Conservation (phyloP, 1,139 yeast species). For the Taphrina communis region DNA sequence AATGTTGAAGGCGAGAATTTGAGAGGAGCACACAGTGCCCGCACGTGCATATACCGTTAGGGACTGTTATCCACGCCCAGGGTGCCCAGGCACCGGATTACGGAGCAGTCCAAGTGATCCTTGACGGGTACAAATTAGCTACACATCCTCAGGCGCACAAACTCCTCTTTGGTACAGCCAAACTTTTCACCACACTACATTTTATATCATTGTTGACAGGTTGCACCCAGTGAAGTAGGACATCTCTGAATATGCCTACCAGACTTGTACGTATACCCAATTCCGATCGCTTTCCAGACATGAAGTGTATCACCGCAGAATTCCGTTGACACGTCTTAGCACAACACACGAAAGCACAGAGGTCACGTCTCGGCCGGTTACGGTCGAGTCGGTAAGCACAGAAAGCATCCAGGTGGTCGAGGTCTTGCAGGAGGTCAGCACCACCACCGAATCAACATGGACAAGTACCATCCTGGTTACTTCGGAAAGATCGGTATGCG, state of each 20-base stretch:
- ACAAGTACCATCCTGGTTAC: slow-evolving; percentile 99
- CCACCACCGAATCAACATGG: slow-evolving; percentile 99
- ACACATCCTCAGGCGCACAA: neutral
- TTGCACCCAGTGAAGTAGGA: slow-evolving; percentile 9
- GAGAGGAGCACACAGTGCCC: too few relatives aligned
- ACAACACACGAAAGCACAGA: slow-evolving; percentile 99
- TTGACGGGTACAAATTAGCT: slow-evolving; percentile 4
- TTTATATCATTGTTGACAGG: neutral
- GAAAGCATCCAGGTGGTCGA: slow-evolving; percentile 99
- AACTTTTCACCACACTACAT: slow-evolving; percentile 1
- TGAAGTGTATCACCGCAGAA: too few relatives aligned
- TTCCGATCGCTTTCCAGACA: too few relatives aligned
- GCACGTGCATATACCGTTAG: neutral
- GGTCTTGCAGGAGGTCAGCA: slow-evolving; percentile 99
- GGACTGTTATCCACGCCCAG: neutral
- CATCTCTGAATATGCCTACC: slow-evolving; percentile 76
- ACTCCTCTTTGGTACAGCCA: neutral
- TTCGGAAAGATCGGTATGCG: slow-evolving; percentile 99
- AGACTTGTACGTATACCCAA: slow-evolving; percentile 67
- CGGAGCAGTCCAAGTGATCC: slow-evolving; percentile 7
- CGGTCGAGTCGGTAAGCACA: slow-evolving; percentile 99
- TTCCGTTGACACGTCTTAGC: slow-evolving; percentile 4
- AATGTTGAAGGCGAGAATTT: too few relatives aligned
- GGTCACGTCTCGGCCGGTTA: slow-evolving; percentile 99
- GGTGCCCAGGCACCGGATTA: neutral